Evolutionary conservation across 129 eudicot species (phyloP).

Genomic region (Mikania micrantha): DNA sequence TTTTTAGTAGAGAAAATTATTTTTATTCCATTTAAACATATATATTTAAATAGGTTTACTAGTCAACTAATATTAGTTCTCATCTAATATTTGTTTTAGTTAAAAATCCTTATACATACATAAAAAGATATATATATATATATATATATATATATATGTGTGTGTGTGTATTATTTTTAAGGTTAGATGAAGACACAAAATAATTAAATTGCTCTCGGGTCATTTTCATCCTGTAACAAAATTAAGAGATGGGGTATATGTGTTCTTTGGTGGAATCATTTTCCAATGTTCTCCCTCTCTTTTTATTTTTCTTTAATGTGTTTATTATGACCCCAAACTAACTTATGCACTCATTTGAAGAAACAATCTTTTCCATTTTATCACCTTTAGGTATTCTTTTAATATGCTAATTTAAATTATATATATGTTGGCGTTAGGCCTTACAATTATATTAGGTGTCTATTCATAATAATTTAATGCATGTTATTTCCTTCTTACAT

Average conservation of each 20-base stretch:
- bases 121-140: background rate
- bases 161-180: background rate
- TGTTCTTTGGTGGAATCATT: constrained; percentile 16
- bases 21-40: no score
- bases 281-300: no score
- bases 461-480: background rate
- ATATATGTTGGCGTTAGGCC: background rate
- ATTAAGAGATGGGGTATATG: constrained; percentile 38
- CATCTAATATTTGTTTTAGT: no score
- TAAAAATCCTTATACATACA: no score
- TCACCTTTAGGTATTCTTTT: background rate
- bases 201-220: constrained; percentile 18
- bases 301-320: constrained; percentile 14
- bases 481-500: background rate
- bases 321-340: constrained; percentile 12
- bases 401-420: background rate
- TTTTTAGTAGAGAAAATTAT: no score
- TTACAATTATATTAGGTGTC: background rate
- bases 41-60: no score
- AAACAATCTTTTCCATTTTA: background rate
- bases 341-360: constrained; percentile 5
- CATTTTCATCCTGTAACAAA: constrained; percentile 30
- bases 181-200: constrained; percentile 9
- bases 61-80: no score
- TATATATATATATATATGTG: no score